phyloP scores from a whole-genome alignment of 1,284 basidiomycete genomes.

The Naganishia sp. region DNA sequence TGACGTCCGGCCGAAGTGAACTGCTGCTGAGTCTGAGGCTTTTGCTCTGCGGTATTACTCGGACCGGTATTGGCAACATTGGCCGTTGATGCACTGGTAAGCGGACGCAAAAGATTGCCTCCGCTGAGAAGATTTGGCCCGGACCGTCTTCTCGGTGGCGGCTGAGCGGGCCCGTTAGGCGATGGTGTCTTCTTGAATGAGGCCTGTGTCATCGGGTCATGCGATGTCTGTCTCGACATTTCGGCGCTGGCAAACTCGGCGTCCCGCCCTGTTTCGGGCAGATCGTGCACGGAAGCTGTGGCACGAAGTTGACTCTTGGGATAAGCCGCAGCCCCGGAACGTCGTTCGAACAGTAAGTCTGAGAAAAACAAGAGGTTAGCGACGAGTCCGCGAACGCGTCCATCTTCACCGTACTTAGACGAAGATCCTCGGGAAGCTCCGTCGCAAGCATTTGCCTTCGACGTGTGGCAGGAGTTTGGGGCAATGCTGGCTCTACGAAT shows the following conservation, averaged over 20 bases:
- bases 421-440: conserved; percentile 34
- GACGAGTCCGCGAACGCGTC: background rate
- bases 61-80: background rate
- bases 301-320: conserved; percentile 27
- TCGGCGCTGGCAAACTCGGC: conserved; percentile 17
- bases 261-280: conserved; percentile 27
- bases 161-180: conserved; percentile 7
- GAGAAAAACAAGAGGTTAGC: background rate
- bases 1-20: background rate
- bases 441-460: conserved; percentile 35
- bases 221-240: conserved; percentile 22
- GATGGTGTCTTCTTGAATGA: conserved; percentile 5
- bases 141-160: conserved; percentile 18
- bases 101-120: conserved; percentile 27
- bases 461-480: conserved; percentile 34
- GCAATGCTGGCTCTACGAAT: conserved; percentile 31
- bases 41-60: background rate
- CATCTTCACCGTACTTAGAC: conserved; percentile 29
- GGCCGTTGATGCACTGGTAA: conserved; percentile 23
- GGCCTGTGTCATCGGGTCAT: conserved; percentile 9
- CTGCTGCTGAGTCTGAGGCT: background rate
- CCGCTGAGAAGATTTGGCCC: conserved; percentile 32
- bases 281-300: conserved; percentile 33
- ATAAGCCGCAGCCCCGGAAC: conserved; percentile 23
- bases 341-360: conserved; percentile 34